Percentiles rank a stretch among this genome's conserved stretches.
Conservation (phyloP, 768 basidiomycete species). For the Astraeus odoratus region DNA sequence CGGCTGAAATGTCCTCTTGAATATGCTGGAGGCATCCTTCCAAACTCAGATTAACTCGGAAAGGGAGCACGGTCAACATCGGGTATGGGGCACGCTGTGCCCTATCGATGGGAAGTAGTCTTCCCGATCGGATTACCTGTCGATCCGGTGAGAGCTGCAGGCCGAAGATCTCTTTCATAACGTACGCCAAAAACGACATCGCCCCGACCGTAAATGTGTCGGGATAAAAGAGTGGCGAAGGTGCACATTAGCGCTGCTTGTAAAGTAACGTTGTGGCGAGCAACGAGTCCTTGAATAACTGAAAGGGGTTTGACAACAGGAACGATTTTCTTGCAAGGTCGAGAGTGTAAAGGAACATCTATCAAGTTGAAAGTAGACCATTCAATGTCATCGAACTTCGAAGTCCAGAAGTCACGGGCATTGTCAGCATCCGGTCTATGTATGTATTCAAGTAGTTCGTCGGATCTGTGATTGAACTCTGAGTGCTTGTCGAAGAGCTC, state of each 20-base stretch:
- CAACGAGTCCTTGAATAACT: slow-evolving; percentile 14
- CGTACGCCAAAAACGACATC: slow-evolving; percentile 29
- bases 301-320: slow-evolving; percentile 13
- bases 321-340: slow-evolving; percentile 9
- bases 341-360: slow-evolving; percentile 1
- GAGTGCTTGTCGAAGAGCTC: slow-evolving; percentile 10
- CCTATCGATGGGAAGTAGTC: slow-evolving; percentile 20
- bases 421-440: slow-evolving; percentile 5
- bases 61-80: slow-evolving; percentile 23
- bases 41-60: slow-evolving; percentile 15
- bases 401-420: slow-evolving; percentile 20
- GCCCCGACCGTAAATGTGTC: slow-evolving; percentile 14
- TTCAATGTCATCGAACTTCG: slow-evolving; percentile 14
- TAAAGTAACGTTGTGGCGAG: slow-evolving; percentile 21
- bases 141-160: background rate
- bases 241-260: slow-evolving; percentile 26
- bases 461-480: slow-evolving; percentile 8
- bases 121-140: slow-evolving; percentile 27
- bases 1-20: slow-evolving; percentile 22
- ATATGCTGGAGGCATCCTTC: slow-evolving; percentile 12
- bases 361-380: slow-evolving; percentile 12
- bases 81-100: slow-evolving; percentile 19
- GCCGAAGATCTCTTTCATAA: background rate
- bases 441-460: slow-evolving; percentile 19
- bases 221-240: slow-evolving; percentile 22